Percentiles rank a stretch among this genome's conserved stretches.
phyloP scores from a whole-genome alignment of 1,139 yeast species.

The Yamadazyma friedrichii region DNA sequence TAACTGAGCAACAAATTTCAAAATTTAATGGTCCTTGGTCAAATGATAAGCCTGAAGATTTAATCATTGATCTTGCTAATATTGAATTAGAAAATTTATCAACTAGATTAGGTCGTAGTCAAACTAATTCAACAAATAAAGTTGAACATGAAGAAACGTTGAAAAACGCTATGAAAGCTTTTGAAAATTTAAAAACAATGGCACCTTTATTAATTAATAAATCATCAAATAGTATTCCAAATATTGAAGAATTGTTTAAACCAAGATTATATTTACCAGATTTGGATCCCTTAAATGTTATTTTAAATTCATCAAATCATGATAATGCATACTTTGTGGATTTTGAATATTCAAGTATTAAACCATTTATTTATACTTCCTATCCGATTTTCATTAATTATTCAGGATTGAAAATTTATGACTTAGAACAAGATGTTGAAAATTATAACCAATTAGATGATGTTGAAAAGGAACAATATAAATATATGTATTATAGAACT shows the following conservation, averaged over 20 bases:
- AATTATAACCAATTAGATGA: slow-evolving; percentile 66
- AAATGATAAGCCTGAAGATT: slow-evolving; percentile 52
- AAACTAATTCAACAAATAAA: slow-evolving; percentile 49
- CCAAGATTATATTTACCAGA: slow-evolving; percentile 82
- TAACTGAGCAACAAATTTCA: slow-evolving; percentile 45
- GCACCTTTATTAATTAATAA: slow-evolving; percentile 57
- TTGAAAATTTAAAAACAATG: slow-evolving; percentile 54
- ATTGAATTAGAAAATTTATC: slow-evolving; percentile 67
- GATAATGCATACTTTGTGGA: slow-evolving; percentile 59
- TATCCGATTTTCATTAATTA: slow-evolving; percentile 85
- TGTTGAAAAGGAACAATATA: slow-evolving; percentile 73
- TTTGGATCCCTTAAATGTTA: slow-evolving; percentile 84
- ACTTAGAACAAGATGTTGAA: slow-evolving; percentile 71
- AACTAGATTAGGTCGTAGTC: slow-evolving; percentile 52
- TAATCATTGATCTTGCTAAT: slow-evolving; percentile 61
- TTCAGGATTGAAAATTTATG: slow-evolving; percentile 82
- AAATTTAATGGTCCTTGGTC: slow-evolving; percentile 75
- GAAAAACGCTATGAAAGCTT: slow-evolving; percentile 53
- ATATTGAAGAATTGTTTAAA: slow-evolving; percentile 58
- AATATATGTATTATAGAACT: slow-evolving; percentile 83
- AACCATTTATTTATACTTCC: slow-evolving; percentile 75
- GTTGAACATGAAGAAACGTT: slow-evolving; percentile 42
- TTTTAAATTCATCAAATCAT: slow-evolving; percentile 41
- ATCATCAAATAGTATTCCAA: slow-evolving; percentile 51
- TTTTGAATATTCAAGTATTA: slow-evolving; percentile 75